Percentiles rank a stretch among this genome's conserved stretches.
These are phyloP conservation scores for Phenoliferia sp. DNA, from an alignment of 1,284 basidiomycete species.

Conservation along the genomic window DNA sequence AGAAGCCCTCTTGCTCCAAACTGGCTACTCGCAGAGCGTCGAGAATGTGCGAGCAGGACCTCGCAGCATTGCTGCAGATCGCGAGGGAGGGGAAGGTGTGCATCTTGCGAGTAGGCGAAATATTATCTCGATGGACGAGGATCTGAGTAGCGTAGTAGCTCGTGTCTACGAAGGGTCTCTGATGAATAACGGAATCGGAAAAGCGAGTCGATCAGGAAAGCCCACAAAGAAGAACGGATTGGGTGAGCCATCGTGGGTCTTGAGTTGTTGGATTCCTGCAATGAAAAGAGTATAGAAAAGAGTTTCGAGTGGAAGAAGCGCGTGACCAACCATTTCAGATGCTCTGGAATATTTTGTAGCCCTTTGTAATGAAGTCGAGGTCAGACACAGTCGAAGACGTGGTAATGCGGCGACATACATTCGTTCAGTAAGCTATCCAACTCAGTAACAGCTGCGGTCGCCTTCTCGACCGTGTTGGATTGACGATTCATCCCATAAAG, in stretches of 20 bases:
- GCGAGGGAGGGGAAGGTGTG: conserved; percentile 38
- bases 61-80: conserved; percentile 33
- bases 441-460: conserved; percentile 4
- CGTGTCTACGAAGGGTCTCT: not conserved
- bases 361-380: not conserved
- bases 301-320: not conserved
- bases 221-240: not conserved
- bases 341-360: conserved; percentile 18
- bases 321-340: conserved; percentile 13
- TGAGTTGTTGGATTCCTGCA: conserved; percentile 7
- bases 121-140: conserved; percentile 29
- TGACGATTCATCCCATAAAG: conserved; percentile 7
- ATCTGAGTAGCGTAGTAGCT: conserved; percentile 25
- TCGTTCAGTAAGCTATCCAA: conserved; percentile 24
- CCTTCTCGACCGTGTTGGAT: conserved; percentile 1
- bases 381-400: too few species aligned
- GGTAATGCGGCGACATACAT: not conserved
- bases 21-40: conserved; percentile 12
- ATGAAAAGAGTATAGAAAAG: too few species aligned
- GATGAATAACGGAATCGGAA: not conserved
- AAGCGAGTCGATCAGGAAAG: not conserved
- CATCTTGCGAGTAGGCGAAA: conserved; percentile 25
- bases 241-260: not conserved
- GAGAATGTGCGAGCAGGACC: conserved; percentile 29
- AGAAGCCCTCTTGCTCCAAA: conserved; percentile 7